A percentile compares a stretch with the other conserved stretches of the same genome.
phyloP scores from a whole-genome alignment of 768 basidiomycete species.

The Leccinum imitatum region DNA sequence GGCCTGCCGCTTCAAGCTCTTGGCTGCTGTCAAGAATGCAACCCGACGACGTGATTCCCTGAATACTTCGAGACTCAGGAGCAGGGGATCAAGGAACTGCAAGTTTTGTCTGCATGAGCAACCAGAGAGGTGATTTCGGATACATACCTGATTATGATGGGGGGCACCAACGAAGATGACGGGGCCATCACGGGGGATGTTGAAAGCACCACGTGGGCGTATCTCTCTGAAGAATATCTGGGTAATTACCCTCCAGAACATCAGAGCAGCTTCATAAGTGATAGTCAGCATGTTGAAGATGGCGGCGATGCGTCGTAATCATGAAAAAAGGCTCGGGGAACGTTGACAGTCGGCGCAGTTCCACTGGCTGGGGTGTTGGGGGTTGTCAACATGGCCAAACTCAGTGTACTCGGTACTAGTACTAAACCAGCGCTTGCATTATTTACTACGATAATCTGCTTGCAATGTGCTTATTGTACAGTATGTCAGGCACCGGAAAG shows the following conservation, averaged over 20 bases:
- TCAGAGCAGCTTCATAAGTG: slow-evolving; percentile 71
- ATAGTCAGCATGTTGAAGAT: slow-evolving; percentile 23
- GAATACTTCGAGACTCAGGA: slow-evolving; percentile 82
- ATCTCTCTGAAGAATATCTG: slow-evolving; percentile 98
- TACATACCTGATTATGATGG: slow-evolving; percentile 81
- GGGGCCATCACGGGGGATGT: slow-evolving; percentile 87
- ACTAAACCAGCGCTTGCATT: slow-evolving; percentile 10
- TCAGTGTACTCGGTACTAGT: neutral
- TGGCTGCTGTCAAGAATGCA: slow-evolving; percentile 85
- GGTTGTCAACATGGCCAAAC: slow-evolving; percentile 32
- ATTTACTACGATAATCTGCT: slow-evolving; percentile 23
- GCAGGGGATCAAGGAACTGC: slow-evolving; percentile 90
- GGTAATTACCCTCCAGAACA: slow-evolving; percentile 84
- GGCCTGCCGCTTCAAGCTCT: slow-evolving; percentile 76
- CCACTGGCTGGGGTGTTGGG: neutral
- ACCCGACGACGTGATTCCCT: slow-evolving; percentile 81
- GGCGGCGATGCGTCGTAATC: slow-evolving; percentile 10
- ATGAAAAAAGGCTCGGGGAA: slow-evolving; percentile 6
- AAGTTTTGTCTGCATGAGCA: slow-evolving; percentile 15
- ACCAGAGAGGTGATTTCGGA: slow-evolving; percentile 7
- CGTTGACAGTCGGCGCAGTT: neutral
- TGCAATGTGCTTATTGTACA: slow-evolving; percentile 31
- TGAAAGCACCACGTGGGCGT: slow-evolving; percentile 89
- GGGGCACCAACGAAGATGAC: slow-evolving; percentile 93
- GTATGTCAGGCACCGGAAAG: slow-evolving; percentile 22